These are phyloP conservation scores for Colletotrichum agaves DNA, from an alignment of 2,329 filamentous ascomycete species.

Conservation along the genomic window DNA sequence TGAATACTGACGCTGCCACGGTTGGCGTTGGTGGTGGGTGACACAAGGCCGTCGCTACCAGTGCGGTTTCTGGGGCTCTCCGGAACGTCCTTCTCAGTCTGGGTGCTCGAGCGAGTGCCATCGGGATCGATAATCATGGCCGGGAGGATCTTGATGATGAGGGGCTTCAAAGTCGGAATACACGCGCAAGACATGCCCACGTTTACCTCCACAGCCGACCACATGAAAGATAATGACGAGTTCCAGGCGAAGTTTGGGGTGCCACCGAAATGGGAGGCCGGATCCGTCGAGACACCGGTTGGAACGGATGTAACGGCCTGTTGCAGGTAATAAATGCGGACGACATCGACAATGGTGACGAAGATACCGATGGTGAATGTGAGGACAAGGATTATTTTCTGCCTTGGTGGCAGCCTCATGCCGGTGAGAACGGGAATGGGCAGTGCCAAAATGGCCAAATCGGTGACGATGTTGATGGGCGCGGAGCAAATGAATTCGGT, in stretches of 20 bases:
- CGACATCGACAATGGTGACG: constrained; percentile 86
- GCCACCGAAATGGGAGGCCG: constrained; percentile 60
- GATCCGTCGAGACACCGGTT: constrained; percentile 48
- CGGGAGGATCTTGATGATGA: constrained; percentile 75
- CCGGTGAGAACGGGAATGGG: constrained; percentile 89
- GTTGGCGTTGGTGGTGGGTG: constrained; percentile 25
- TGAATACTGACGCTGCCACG: constrained; percentile 23
- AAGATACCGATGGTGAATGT: constrained; percentile 91
- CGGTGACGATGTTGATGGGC: constrained; percentile 91
- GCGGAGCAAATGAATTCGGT: constrained; percentile 79
- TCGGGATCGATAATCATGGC: constrained; percentile 65
- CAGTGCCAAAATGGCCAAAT: constrained; percentile 86
- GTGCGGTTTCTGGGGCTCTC: constrained; percentile 36
- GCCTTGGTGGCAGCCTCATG: constrained; percentile 84
- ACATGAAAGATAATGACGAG: constrained; percentile 88
- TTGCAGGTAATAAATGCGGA: constrained; percentile 91
- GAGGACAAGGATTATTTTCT: constrained; percentile 87
- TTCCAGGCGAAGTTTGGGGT: constrained; percentile 73
- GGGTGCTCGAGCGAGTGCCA: constrained; percentile 50
- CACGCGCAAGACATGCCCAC: constrained; percentile 90
- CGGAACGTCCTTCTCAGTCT: constrained; percentile 43
- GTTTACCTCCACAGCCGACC: constrained; percentile 92
- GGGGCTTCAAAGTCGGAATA: constrained; percentile 90
- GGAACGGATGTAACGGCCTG: constrained; percentile 67
- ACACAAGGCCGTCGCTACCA: constrained; percentile 36